Evolutionary conservation across 2,329 filamentous ascomycete species (phyloP).

Genomic region (Aureobasidium musti): DNA sequence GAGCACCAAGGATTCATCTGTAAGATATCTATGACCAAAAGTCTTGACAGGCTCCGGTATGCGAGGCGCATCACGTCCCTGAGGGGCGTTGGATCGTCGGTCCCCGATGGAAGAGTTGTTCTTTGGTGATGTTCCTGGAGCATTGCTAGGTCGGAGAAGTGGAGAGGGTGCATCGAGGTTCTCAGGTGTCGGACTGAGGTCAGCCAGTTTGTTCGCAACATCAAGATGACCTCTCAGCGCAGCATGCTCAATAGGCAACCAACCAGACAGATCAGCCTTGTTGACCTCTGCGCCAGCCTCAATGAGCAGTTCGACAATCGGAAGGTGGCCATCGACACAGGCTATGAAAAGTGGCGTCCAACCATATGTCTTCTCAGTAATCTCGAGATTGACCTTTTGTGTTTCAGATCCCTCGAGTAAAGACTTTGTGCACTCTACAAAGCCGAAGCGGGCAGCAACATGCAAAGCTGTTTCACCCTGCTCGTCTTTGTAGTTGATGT

Average conservation of each 20-base stretch:
- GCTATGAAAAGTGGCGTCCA: constrained; percentile 97
- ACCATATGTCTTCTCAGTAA: constrained; percentile 78
- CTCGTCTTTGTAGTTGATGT: constrained; percentile 91
- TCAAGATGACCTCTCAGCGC: constrained; percentile 83
- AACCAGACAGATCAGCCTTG: constrained; percentile 80
- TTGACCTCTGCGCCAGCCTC: constrained; percentile 75
- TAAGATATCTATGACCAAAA: constrained; percentile 94
- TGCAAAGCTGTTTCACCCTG: constrained; percentile 90
- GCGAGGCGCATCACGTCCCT: constrained; percentile 43
- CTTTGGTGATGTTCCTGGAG: constrained; percentile 34
- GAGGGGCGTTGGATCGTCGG: constrained; percentile 44
- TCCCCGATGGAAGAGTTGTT: constrained; percentile 61
- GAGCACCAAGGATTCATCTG: constrained; percentile 81
- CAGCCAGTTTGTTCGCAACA: constrained; percentile 70
- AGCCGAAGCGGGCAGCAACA: constrained; percentile 84
- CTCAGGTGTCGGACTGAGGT: constrained; percentile 51
- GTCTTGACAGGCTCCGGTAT: constrained; percentile 81
- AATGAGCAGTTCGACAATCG: constrained; percentile 74
- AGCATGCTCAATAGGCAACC: constrained; percentile 92
- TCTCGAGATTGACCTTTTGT: constrained; percentile 74
- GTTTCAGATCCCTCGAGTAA: constrained; percentile 69
- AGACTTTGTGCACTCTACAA: constrained; percentile 75
- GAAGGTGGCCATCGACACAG: constrained; percentile 80
- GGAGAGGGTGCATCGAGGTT: constrained; percentile 38
- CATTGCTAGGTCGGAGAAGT: constrained; percentile 32